phyloP scores from a whole-genome alignment of 352 stramenopile genomes.

The Globisporangium nagaii region DNA sequence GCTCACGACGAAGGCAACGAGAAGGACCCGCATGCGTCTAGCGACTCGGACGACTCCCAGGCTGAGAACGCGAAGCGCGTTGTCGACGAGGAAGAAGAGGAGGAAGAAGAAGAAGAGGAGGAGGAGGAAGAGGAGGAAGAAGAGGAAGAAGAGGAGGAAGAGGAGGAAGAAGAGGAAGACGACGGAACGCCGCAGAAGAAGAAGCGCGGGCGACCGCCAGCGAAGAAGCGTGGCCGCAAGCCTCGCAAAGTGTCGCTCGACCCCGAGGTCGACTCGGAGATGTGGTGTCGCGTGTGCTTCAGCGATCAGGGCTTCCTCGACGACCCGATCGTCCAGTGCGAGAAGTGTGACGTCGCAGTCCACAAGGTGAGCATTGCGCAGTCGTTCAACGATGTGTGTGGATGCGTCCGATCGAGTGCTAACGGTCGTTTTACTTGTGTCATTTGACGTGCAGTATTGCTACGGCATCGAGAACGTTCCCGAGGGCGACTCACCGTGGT shows the following conservation, averaged over 20 bases:
- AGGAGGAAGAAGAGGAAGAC: slow-evolving; percentile 20
- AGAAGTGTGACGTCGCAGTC: slow-evolving; percentile 78
- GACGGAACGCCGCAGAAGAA: slow-evolving; percentile 26
- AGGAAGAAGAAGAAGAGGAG: slow-evolving; percentile 39
- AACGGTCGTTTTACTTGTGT: not conserved
- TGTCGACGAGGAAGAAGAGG: slow-evolving; percentile 23
- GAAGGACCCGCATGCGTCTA: slow-evolving; percentile 17
- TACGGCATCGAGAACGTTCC: slow-evolving; percentile 81
- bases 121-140: slow-evolving; percentile 36
- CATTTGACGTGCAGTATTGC: slow-evolving; percentile 64
- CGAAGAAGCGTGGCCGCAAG: slow-evolving; percentile 25
- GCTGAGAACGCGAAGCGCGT: slow-evolving; percentile 22
- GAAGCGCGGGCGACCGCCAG: slow-evolving; percentile 8
- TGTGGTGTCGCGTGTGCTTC: slow-evolving; percentile 88
- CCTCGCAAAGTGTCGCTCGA: slow-evolving; percentile 33
- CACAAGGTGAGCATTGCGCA: slow-evolving; percentile 65
- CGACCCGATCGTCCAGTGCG: slow-evolving; percentile 85
- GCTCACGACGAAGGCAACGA: slow-evolving; percentile 26
- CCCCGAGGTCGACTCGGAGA: slow-evolving; percentile 71
- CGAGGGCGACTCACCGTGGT: slow-evolving; percentile 79
- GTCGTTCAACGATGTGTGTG: not conserved
- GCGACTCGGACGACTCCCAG: slow-evolving; percentile 27
- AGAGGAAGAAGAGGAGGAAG: slow-evolving; percentile 28
- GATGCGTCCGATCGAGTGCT: not conserved
- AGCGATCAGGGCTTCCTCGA: slow-evolving; percentile 84